Evolutionary conservation across 306 rosid species (phyloP).

Genomic region (Delonix regia): DNA sequence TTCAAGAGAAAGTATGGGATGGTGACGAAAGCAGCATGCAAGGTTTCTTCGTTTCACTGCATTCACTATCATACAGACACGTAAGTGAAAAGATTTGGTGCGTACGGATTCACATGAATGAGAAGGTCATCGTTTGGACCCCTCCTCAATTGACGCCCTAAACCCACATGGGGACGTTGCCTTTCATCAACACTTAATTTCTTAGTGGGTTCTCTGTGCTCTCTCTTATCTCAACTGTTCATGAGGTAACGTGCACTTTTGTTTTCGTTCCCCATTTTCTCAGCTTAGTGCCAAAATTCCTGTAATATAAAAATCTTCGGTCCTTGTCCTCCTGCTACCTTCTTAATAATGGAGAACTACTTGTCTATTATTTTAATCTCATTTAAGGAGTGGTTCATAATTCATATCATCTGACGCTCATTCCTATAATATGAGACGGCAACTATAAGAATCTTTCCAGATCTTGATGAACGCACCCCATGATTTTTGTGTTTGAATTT

Average conservation of each 20-base stretch:
- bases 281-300: neutral
- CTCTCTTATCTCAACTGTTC: conserved; percentile 36
- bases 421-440: neutral
- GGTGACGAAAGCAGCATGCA: conserved; percentile 4
- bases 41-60: neutral
- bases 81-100: conserved; percentile 24
- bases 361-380: neutral
- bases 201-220: conserved; percentile 39
- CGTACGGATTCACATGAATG: conserved; percentile 43
- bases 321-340: neutral
- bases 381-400: neutral
- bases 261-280: neutral
- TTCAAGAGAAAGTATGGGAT: neutral
- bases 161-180: conserved; percentile 38
- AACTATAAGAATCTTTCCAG: neutral
- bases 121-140: neutral
- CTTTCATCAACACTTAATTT: neutral
- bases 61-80: neutral
- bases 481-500: neutral
- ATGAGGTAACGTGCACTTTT: conserved; percentile 24
- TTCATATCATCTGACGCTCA: neutral
- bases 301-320: neutral
- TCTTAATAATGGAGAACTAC: neutral
- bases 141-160: neutral
- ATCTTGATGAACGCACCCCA: neutral